Evolutionary conservation across 345 rosid species (phyloP).

Genomic region (Hibiscus syriacus): DNA sequence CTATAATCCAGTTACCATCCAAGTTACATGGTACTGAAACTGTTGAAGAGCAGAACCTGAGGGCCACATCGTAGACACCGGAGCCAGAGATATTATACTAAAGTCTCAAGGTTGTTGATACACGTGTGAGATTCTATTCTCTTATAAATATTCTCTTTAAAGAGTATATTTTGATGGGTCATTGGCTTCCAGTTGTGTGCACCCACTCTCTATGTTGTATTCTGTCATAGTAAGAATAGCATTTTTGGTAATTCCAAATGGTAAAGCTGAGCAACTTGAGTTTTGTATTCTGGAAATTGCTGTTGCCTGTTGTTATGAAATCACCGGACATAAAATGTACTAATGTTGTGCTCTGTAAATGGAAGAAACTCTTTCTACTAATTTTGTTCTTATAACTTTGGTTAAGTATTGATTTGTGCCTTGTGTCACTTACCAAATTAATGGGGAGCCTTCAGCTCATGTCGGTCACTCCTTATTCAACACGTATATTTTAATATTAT

Average conservation of each 20-base stretch:
- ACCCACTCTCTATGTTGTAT: conserved; percentile 11
- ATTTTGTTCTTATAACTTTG: neutral
- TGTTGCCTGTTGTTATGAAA: neutral
- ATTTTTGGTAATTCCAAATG: conserved; percentile 8
- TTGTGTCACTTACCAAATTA: too few relatives aligned
- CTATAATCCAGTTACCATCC: conserved; percentile 11
- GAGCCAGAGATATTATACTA: conserved; percentile 8
- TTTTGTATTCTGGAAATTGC: neutral
- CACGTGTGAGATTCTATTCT: conserved; percentile 5
- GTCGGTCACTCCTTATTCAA: too few relatives aligned
- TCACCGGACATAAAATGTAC: neutral
- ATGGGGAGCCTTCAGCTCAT: too few relatives aligned
- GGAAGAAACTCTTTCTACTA: neutral
- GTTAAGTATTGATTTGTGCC: neutral
- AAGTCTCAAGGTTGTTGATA: neutral
- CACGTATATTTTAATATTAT: too few relatives aligned
- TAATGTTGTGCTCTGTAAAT: neutral
- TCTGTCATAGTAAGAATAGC: conserved; percentile 9
- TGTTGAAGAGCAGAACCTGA: conserved; percentile 15
- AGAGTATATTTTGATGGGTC: conserved; percentile 1
- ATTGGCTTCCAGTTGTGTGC: neutral
- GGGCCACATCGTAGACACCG: conserved; percentile 18
- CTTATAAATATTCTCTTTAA: neutral
- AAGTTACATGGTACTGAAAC: conserved; percentile 9
- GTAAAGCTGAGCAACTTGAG: conserved; percentile 6